phyloP scores from a whole-genome alignment of 1,139 yeast genomes.

The Pichia sp. region DNA sequence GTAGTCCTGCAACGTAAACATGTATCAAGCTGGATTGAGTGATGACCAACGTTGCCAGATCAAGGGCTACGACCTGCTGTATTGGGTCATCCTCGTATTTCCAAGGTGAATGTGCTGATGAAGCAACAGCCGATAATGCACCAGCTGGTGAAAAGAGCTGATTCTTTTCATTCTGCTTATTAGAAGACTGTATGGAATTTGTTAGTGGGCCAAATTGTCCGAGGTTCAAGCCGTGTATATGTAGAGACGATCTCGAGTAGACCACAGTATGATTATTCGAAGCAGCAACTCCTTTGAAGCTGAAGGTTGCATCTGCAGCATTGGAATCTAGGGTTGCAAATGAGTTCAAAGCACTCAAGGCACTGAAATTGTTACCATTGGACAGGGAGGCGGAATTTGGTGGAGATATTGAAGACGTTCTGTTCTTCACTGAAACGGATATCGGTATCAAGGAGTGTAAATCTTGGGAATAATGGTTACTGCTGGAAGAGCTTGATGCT shows the following conservation, averaged over 20 bases:
- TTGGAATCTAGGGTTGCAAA: not conserved
- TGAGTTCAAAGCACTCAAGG: constrained; percentile 8
- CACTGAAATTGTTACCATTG: constrained; percentile 10
- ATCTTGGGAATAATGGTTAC: not conserved
- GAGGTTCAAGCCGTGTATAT: constrained; percentile 75
- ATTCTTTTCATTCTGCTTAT: not conserved
- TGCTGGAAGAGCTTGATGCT: not conserved
- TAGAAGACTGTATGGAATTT: not conserved
- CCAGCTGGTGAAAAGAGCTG: not conserved
- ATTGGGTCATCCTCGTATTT: constrained; percentile 41
- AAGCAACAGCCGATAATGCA: constrained; percentile 23
- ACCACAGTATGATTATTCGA: constrained; percentile 73
- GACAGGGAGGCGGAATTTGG: not conserved
- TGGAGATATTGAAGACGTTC: not conserved
- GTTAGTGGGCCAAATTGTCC: constrained; percentile 76
- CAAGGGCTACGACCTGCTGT: constrained; percentile 61
- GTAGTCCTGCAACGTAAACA: constrained; percentile 56
- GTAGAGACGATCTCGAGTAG: constrained; percentile 48
- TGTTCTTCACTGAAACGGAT: not conserved
- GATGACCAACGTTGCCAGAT: constrained; percentile 64
- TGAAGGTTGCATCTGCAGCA: not conserved
- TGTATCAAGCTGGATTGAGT: constrained; percentile 58
- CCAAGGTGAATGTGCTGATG: constrained; percentile 34
- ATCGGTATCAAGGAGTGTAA: not conserved
- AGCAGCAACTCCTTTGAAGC: constrained; percentile 53